Base-by-base conservation (phyloP, 352 stramenopile species). In the Pythium scleroteichum region DNA sequence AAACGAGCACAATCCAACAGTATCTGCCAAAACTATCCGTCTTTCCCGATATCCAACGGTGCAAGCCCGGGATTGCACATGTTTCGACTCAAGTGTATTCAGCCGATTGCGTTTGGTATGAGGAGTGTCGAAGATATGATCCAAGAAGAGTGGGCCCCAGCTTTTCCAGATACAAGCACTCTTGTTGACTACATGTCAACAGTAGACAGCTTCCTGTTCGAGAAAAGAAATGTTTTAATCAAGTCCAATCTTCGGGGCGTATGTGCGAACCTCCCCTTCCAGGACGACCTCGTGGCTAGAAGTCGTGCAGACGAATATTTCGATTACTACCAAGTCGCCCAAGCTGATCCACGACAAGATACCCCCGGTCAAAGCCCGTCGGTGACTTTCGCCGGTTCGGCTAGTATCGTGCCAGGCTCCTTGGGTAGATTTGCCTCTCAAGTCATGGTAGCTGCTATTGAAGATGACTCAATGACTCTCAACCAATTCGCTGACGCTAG, bases 71-170 rank as follows among this genome's bases (percentile, higher is more conserved):
- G 27, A 22, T 69, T 29, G 13, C 66, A 74, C 16, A 39, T 57
- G 23, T 71, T 81, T 41, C 66, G 70, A 0, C 44, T 81, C 24
- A 78, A 76, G 32, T 78, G 60, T 47, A 64, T 63, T 4, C 66
- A 78, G 35, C 73, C 73, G 26, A 81, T 81, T 20, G 67, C 67
- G 20, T 81, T 81, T 45, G 54, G 63, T 4, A 76, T 81, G 73
- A 59, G 71, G 14, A 57, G 60, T 3, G 41, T 70, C 22, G 59
- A 74, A 3, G 61, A 65, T 3, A 22, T 51, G 22, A 59, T 78
- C 9, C 42, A 61, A 13, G 62, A 70, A 0, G 69, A 78, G 32
- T 81, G 66, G 73, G 61, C 73, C 0, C 69, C 73, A n/a, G 53
- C 73, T n/a, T 75, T 81, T 33, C 73, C 73, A 22, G 69, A 81